Evolutionary conservation across 495 filamentous ascomycete genomes (phyloP).

Genomic region (Choiromyces venosus): DNA sequence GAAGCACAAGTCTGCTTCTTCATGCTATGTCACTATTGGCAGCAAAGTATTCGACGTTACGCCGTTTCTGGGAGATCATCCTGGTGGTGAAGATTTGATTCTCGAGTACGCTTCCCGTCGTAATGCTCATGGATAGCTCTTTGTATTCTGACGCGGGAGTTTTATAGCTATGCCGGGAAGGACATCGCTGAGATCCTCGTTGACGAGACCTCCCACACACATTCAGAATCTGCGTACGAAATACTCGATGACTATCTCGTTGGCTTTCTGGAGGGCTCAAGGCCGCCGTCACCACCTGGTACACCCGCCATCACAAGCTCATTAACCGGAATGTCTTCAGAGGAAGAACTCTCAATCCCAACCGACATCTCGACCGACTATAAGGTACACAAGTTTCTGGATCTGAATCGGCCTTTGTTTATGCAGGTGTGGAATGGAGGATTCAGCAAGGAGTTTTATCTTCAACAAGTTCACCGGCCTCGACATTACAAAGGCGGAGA

Average conservation of each 20-base stretch:
- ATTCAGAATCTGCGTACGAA: slow-evolving; percentile 88
- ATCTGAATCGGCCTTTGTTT: slow-evolving; percentile 78
- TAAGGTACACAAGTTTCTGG: slow-evolving; percentile 84
- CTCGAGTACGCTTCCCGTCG: slow-evolving; percentile 54
- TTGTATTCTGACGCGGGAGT: slow-evolving; percentile 11
- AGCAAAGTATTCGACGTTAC: slow-evolving; percentile 93
- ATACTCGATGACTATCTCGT: slow-evolving; percentile 79
- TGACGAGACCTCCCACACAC: slow-evolving; percentile 74
- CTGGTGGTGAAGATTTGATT: slow-evolving; percentile 82
- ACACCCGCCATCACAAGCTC: slow-evolving; percentile 52
- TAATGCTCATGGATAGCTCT: neutral
- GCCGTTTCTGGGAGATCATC: slow-evolving; percentile 78
- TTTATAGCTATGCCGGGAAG: slow-evolving; percentile 61
- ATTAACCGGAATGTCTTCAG: slow-evolving; percentile 77
- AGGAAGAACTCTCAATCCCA: slow-evolving; percentile 77
- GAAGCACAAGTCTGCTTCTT: slow-evolving; percentile 70
- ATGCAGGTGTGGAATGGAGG: slow-evolving; percentile 82
- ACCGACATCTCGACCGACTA: slow-evolving; percentile 73
- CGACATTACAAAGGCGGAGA: slow-evolving; percentile 88
- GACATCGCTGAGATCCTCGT: slow-evolving; percentile 78
- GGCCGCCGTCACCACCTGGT: slow-evolving; percentile 36
- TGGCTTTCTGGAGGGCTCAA: slow-evolving; percentile 57
- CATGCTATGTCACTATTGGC: slow-evolving; percentile 89
- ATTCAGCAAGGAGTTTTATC: slow-evolving; percentile 89
- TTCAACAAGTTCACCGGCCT: slow-evolving; percentile 91